Evolutionary conservation across 108 stramenopile genomes (phyloP), one percentile per base, ranked within the genome.

Genomic region (Nannochloropsis oceanica): DNA sequence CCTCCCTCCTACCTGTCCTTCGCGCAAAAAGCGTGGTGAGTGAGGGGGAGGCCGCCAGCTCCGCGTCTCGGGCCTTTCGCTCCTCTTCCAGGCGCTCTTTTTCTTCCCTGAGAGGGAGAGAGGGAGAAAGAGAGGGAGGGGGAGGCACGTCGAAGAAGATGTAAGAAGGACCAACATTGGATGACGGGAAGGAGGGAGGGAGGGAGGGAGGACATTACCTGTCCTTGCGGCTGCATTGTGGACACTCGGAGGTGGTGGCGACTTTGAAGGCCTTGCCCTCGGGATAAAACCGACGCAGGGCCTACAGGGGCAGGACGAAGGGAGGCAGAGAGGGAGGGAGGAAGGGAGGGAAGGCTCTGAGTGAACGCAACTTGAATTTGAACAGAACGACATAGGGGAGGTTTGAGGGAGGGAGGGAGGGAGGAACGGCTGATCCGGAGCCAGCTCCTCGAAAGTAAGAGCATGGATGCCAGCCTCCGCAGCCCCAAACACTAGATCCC

Each of bases 1-100:
- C 11, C 27, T 22, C 25, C 79, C 83, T 83, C 80, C 83, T 83
- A 83, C 87, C 87, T 22, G 87, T 84, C 84, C 83, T 87, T 8
- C 87, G 87, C 24, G 79, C 43, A 25, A 80, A 87, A 24, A 87
- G 83, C 42, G 83, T 59, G 83, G 26, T 84, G 11, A 87, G 80
- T 11, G 73, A 43, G 43, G 87, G 87, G 14, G 82, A 50, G 46
- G 46, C 79, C 25, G 84, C 73, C 79, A 87, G 83, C 84, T 87
- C 87, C 44, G 46, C 44, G 44, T 83, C 59, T 20, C 87, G 42
- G 20, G 24, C 26, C 27, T 27, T 83, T 80, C 87, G 43, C 34
- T 44, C 43, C 79, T 83, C 87, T 80, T 79, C 26, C 43, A 26
- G 26, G 50, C 83, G 44, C 43, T 87, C 84, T 14, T 25, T 43